Evolutionary conservation across 345 rosid genomes (phyloP), one percentile per base, ranked within the genome.

Genomic region (Boechera divaricarpa): DNA sequence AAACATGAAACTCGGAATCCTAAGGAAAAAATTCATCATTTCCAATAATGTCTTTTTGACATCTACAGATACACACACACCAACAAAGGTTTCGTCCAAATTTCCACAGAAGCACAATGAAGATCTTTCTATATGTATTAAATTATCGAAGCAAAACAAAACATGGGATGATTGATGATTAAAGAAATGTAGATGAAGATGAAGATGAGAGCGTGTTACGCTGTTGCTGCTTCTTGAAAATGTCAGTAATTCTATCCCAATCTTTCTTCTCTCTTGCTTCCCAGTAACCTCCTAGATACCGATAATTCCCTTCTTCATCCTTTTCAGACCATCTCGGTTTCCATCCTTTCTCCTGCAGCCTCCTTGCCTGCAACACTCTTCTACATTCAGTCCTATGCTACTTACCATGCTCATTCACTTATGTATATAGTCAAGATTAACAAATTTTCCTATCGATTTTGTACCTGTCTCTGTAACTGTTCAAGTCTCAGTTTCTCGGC

Each of bases 271-370:
- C 97, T 81, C 93, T 86, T 58, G 93, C 84, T 86, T 96, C 94
- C 99, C 99, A 96, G 70, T 96, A 96, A 10, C 93, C 94, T n/a
- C 97, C 97, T 0, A 62, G 48, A 41, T 93, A 96, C 3, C 80
- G 88, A 72, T 96, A 96, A 78, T 93, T 90, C 18, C 97, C 94
- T 63, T 93, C 98, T 71, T 90, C 95, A 15, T 89, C 98, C 66
- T 88, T 91, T 10, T 42, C 70, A 60, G 93, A 96, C 99, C 99
- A 96, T 70, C 95, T 86, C 11, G 98, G 98, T 73, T 84, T 96
- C 99, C 99, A 96, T 24, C 99, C 99, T 67, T 91, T 90, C 81
- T 96, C 99, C 88, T 96, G 98, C 77, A 96, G 45, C 78, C 84
- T 93, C 83, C 99, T 91, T 75, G 98, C 99, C 99, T 93, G 87